These are phyloP conservation scores for Clarireedia sp. DNA, from an alignment of 2,329 filamentous ascomycete species.

Conservation along the genomic window DNA sequence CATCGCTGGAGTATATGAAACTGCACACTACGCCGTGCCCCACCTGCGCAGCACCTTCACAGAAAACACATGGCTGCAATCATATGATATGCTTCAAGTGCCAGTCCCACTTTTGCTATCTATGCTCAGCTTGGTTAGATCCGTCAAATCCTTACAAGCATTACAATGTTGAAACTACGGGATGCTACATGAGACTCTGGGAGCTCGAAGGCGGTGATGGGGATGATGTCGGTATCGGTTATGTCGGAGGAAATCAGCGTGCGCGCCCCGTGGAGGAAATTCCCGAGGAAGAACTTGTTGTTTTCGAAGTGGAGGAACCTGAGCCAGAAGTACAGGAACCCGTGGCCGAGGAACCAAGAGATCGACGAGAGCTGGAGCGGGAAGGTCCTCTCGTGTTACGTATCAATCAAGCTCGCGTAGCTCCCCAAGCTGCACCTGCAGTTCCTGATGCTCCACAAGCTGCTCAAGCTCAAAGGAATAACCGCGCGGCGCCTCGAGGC, in stretches of 20 bases:
- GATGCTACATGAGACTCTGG: slow-evolving; percentile 83
- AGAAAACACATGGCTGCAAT: slow-evolving; percentile 92
- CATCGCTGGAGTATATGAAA: slow-evolving; percentile 75
- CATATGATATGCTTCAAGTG: slow-evolving; percentile 94
- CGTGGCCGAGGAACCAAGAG: slow-evolving; percentile 7
- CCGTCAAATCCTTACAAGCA: slow-evolving; percentile 78
- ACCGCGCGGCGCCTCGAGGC: background rate
- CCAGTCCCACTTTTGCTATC: slow-evolving; percentile 87
- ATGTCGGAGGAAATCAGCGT: slow-evolving; percentile 14
- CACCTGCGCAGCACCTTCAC: slow-evolving; percentile 73
- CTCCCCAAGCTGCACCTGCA: slow-evolving; percentile 15
- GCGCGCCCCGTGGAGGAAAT: slow-evolving; percentile 9
- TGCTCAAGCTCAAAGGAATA: slow-evolving; percentile 9
- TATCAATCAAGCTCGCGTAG: slow-evolving; percentile 24
- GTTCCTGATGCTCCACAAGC: slow-evolving; percentile 18
- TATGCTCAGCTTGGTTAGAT: slow-evolving; percentile 82
- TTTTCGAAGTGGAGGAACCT: slow-evolving; percentile 3
- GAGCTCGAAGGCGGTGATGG: slow-evolving; percentile 78
- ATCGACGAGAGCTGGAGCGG: slow-evolving; percentile 19
- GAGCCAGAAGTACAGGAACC: slow-evolving; percentile 15
- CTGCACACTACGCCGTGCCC: slow-evolving; percentile 81
- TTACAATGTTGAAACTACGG: slow-evolving; percentile 64
- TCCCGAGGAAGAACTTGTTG: slow-evolving; percentile 6
- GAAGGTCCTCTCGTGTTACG: slow-evolving; percentile 30
- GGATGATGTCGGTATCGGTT: slow-evolving; percentile 28